Base-by-base conservation (phyloP, 2,329 filamentous ascomycete genomes). In the Zopfia rhizophila region DNA sequence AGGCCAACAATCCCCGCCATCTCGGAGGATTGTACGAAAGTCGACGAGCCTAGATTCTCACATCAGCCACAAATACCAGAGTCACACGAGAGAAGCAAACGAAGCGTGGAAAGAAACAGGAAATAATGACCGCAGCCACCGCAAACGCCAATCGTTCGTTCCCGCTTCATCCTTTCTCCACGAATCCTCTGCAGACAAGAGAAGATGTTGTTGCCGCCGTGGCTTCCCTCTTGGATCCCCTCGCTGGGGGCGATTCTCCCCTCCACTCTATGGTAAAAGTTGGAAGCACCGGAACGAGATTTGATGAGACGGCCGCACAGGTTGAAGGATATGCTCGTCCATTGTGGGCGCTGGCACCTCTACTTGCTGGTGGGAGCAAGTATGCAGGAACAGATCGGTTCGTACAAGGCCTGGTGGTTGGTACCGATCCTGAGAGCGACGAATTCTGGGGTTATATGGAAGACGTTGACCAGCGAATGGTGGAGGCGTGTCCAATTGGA, bases 381-480 rank as follows among this genome's bases (percentile, higher is more conserved):
- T 91, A 90, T 64, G 74, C 77, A 10, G 83, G 82, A 1, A 83
- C 84, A 1, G 72, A 83, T 41, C 82, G 82, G 70, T 90, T 87
- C 82, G 80, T 90, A 24, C 79, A 88, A 50, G 89, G 89, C 3
- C 76, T 92, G 45, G 82, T 84, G 52, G 79, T 83, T 22, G 89
- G 88, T 1, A 91, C 87, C 0, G 83, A 92, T 58, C 88, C 88
- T 0, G 77, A 84, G 31, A 82, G 75, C 46, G 78, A 82, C 0
- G 89, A 91, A 70, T 92, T 86, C 61, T 93, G 89, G 89, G 89
- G 88, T 0, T 85, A 83, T 44, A 87, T 89, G 53, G 80, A 85
- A 55, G 88, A 91, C 63, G 85, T 87, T 45, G 89, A 92, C 63
- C 89, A 92, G 75, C 78, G 89, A 18, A 92, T 92, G 89, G 89